Evolutionary conservation across 2,329 filamentous ascomycete genomes (phyloP), one percentile per base, ranked within the genome.

Genomic region (Penicillium sp.): DNA sequence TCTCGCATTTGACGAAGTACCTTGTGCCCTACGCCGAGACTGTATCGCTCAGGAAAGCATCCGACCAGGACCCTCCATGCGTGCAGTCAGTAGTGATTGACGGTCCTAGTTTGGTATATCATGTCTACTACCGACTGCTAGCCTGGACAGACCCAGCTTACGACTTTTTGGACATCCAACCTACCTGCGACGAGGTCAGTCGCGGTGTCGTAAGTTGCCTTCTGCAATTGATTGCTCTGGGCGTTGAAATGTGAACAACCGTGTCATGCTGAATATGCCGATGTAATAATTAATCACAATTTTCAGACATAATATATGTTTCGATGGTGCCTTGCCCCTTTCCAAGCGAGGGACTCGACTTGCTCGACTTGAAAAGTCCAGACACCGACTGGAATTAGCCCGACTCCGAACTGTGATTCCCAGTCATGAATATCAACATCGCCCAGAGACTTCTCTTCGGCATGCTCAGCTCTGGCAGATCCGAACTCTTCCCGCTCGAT

Each of bases 281-380:
- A 38, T n/a, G 18, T 38, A 5, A 21, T 39, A 21, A 39, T 39
- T 39, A 39, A 39, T 4, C 36, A 13, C 18, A 10, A n/a, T 2
- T 39, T 9, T 13, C 60, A 89, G 85, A 60, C 74, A 82, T 52
- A 83, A 80, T 43, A 88, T 96, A 48, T 91, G 87, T 68, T 96
- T 97, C 63, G 93, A 97, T 69, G 91, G 91, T 13, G 86, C 84
- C 51, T 78, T 97, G 1, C 93, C 93, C 0, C 53, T 68, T 0
- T 70, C 77, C 4, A 96, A 96, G 67, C 78, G 80, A 31, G 68
- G 74, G 0, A 82, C 84, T 6, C 82, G 90, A 4, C 73, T 85
- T 46, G 70, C 79, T 9, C 80, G 90, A 31, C 76, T 88, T 33
- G 75, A 83, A 45, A 79, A 76, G 18, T 82, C 78, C 21, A 82